Conservation (phyloP, 805 yeast species). For the Ogataea nakhonphanomensis region DNA sequence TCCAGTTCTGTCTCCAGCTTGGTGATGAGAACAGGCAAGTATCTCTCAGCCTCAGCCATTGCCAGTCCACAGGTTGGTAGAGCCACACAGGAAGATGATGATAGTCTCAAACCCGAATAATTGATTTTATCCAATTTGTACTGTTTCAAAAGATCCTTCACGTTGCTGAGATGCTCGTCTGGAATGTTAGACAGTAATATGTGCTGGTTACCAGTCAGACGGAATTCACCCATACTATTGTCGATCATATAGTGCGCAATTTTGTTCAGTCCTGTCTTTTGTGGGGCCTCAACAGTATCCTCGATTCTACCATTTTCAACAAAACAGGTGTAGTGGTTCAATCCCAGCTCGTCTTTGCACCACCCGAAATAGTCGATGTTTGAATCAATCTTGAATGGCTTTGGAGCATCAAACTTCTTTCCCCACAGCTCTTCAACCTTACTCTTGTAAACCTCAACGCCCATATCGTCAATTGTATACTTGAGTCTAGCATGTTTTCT, state of each 20-base stretch:
- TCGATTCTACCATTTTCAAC: slow-evolving; percentile 96
- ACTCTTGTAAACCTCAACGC: slow-evolving; percentile 75
- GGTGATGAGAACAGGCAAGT: slow-evolving; percentile 74
- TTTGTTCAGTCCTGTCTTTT: slow-evolving; percentile 78
- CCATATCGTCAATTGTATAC: slow-evolving; percentile 92
- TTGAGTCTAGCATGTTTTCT: slow-evolving; percentile 97
- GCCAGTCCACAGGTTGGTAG: slow-evolving; percentile 99
- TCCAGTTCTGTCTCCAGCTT: slow-evolving; percentile 85
- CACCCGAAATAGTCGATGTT: slow-evolving; percentile 93
- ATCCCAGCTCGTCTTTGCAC: slow-evolving; percentile 80
- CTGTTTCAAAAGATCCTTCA: slow-evolving; percentile 63
- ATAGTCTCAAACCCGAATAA: slow-evolving; percentile 78
- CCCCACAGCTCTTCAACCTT: slow-evolving; percentile 86
- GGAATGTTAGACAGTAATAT: slow-evolving; percentile 69
- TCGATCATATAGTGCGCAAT: slow-evolving; percentile 68
- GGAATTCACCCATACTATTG: slow-evolving; percentile 72
- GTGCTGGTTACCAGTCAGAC: slow-evolving; percentile 96
- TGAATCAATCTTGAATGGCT: slow-evolving; percentile 73
- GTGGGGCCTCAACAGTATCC: slow-evolving; percentile 86
- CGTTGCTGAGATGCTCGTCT: slow-evolving; percentile 59
- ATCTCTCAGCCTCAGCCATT: slow-evolving; percentile 97
- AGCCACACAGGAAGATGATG: slow-evolving; percentile 96
- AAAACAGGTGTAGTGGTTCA: slow-evolving; percentile 88
- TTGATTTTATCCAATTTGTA: slow-evolving; percentile 81
- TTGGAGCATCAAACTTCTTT: slow-evolving; percentile 64